A percentile compares a stretch with the other conserved stretches of the same genome.
phyloP scores from a whole-genome alignment of 345 rosid genomes.

The Eucalyptus marginata region DNA sequence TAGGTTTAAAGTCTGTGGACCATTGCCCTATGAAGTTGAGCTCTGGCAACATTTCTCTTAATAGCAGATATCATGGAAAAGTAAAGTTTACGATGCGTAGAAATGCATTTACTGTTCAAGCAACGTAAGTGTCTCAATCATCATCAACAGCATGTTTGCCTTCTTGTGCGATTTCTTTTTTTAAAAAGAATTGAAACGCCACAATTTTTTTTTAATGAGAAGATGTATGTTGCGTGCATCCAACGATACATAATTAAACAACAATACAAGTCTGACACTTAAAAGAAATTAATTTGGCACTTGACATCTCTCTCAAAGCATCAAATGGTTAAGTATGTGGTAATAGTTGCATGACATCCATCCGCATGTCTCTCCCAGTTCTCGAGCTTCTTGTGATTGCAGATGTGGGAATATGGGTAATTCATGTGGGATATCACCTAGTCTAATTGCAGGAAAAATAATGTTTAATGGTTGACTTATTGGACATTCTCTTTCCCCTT shows the following conservation, averaged over 20 bases:
- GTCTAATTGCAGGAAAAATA: background rate
- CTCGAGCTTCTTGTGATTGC: background rate
- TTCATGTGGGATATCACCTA: background rate
- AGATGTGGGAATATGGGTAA: background rate
- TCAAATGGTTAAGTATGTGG: background rate
- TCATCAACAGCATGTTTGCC: background rate
- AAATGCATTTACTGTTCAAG: constrained; percentile 2
- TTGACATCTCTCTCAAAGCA: background rate
- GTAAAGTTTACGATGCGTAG: background rate
- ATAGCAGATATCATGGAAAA: background rate
- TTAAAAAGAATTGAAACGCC: background rate
- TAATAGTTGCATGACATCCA: background rate
- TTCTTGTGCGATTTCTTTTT: background rate
- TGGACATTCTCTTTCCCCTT: background rate
- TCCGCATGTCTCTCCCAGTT: background rate
- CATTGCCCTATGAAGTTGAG: background rate
- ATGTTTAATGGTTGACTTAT: background rate
- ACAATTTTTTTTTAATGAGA: background rate
- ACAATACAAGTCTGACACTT: background rate
- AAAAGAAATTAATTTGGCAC: background rate
- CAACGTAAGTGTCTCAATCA: background rate
- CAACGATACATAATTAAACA: background rate
- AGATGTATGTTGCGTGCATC: background rate
- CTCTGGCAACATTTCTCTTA: background rate
- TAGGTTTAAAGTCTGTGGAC: background rate